Evolutionary conservation across 2,329 filamentous ascomycete species (phyloP).

Genomic region (Westerdykella ornata): DNA sequence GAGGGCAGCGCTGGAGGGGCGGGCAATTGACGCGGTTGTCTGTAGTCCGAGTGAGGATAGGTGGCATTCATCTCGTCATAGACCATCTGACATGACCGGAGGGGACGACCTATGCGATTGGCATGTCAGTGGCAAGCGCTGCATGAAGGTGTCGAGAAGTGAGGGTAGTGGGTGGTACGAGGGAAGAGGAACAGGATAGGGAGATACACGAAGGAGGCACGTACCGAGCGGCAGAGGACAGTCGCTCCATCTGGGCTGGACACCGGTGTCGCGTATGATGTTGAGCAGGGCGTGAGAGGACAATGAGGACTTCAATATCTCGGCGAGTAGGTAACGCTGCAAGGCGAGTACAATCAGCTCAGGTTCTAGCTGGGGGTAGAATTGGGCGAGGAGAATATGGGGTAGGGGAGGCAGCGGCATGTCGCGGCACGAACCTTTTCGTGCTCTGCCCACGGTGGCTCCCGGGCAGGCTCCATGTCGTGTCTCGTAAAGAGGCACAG

Average conservation of each 20-base stretch:
- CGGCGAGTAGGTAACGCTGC: conserved; percentile 44
- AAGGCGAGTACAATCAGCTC: conserved; percentile 10
- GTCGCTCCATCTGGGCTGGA: conserved; percentile 45
- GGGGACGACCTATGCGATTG: conserved; percentile 26
- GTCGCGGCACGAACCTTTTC: conserved; percentile 39
- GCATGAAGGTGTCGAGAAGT: background rate
- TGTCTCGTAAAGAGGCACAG: conserved; percentile 14
- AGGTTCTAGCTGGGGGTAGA: background rate
- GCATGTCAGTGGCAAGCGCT: conserved; percentile 2
- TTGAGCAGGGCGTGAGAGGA: conserved; percentile 40
- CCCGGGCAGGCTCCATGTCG: conserved; percentile 39
- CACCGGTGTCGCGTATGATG: conserved; percentile 40
- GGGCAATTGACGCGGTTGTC: conserved; percentile 14
- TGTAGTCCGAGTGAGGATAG: conserved; percentile 22
- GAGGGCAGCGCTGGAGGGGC: conserved; percentile 17
- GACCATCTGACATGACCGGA: conserved; percentile 34
- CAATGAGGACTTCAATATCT: conserved; percentile 47
- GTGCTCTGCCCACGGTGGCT: conserved; percentile 42
- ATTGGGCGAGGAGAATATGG: conserved; percentile 4
- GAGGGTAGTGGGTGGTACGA: too few relatives aligned
- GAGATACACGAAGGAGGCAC: conserved; percentile 12
- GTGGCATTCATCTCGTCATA: conserved; percentile 26
- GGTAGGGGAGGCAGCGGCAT: conserved; percentile 1
- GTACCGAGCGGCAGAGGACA: conserved; percentile 47
- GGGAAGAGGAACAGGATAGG: conserved; percentile 6